Evolutionary conservation across 306 rosid species (phyloP).

Genomic region (Parietaria judaica): DNA sequence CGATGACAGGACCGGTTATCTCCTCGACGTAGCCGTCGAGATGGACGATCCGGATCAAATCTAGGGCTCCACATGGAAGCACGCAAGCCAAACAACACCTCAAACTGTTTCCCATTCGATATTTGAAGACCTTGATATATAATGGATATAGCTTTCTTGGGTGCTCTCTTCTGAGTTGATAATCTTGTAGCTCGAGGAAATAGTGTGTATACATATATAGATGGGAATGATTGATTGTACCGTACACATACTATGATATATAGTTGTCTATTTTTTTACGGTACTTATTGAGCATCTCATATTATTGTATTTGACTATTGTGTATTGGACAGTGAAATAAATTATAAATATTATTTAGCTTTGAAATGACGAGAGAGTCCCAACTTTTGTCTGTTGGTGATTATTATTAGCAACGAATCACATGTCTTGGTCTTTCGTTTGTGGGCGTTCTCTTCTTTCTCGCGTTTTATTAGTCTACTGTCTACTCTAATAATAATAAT

Average conservation of each 20-base stretch:
- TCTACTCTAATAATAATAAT: too few species aligned
- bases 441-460: too few species aligned
- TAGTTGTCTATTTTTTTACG: neutral
- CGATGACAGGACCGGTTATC: slow-evolving; percentile 55
- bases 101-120: slow-evolving; percentile 72
- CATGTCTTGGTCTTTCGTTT: neutral
- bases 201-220: slow-evolving; percentile 16
- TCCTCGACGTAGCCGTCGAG: slow-evolving; percentile 77
- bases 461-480: too few species aligned
- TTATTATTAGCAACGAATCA: neutral
- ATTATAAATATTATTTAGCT: slow-evolving; percentile 8
- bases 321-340: neutral
- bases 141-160: neutral
- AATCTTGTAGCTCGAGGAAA: slow-evolving; percentile 9
- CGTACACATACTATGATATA: slow-evolving; percentile 17
- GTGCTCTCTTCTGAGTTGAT: neutral
- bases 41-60: slow-evolving; percentile 82
- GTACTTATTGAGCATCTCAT: neutral
- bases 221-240: slow-evolving; percentile 25
- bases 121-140: neutral
- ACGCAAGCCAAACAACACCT: slow-evolving; percentile 94
- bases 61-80: slow-evolving; percentile 92
- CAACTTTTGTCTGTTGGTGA: neutral
- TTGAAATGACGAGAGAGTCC: slow-evolving; percentile 40
- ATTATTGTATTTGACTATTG: neutral